A percentile compares a stretch with the other conserved stretches of the same genome.
These are phyloP conservation scores for Ogataea corticis DNA, from an alignment of 805 yeast species.

Conservation along the genomic window DNA sequence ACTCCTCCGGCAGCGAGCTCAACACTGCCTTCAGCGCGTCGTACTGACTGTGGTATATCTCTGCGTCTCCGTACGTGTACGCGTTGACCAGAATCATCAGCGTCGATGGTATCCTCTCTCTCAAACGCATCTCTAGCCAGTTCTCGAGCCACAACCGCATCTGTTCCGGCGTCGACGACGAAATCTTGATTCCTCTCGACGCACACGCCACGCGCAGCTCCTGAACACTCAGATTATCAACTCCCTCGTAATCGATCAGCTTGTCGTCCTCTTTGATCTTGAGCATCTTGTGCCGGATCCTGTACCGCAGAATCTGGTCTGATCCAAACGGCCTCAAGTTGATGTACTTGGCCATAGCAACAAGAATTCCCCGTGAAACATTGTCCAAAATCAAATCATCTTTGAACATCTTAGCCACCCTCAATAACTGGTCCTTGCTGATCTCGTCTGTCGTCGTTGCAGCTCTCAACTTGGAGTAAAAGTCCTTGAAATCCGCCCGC, in stretches of 20 bases:
- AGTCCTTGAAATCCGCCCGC: conserved; percentile 69
- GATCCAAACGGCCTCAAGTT: conserved; percentile 90
- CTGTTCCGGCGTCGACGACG: conserved; percentile 74
- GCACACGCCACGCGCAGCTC: conserved; percentile 91
- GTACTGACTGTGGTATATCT: conserved; percentile 55
- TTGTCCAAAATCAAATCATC: conserved; percentile 93
- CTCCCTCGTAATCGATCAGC: conserved; percentile 90
- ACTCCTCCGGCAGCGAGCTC: conserved; percentile 89
- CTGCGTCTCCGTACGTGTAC: conserved; percentile 76
- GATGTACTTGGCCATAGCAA: conserved; percentile 91
- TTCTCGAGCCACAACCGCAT: conserved; percentile 73
- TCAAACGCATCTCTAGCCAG: conserved; percentile 87
- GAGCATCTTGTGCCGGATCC: conserved; percentile 85
- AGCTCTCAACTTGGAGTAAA: conserved; percentile 70
- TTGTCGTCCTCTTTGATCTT: conserved; percentile 88
- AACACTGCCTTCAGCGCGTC: conserved; percentile 89
- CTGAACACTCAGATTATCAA: conserved; percentile 71
- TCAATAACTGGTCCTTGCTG: conserved; percentile 62
- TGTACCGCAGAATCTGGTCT: conserved; percentile 83
- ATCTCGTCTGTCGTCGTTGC: conserved; percentile 52
- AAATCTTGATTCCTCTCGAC: conserved; percentile 85
- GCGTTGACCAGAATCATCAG: conserved; percentile 81
- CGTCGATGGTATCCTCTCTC: conserved; percentile 88
- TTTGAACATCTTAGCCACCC: conserved; percentile 87
- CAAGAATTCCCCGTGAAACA: conserved; percentile 84